Evolutionary conservation across 441 rosid species (phyloP).

Genomic region (Geranium incanum): DNA sequence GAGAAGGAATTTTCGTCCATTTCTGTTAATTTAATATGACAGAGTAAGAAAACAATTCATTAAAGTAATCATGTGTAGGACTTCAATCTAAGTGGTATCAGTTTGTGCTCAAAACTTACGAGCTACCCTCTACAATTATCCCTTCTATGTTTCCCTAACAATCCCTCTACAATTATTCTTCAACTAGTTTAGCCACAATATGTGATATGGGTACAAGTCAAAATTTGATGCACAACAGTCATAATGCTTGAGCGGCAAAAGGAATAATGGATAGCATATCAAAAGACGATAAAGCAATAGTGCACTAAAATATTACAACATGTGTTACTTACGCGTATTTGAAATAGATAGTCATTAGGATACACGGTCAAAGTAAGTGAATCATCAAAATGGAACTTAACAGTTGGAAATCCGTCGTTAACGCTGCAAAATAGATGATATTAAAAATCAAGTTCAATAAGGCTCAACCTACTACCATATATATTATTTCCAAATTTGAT

Average conservation of each 20-base stretch:
- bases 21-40: no score
- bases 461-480: not conserved
- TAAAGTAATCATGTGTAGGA: no score
- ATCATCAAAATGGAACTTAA: conserved; percentile 57
- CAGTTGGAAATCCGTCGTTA: conserved; percentile 63
- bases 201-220: not conserved
- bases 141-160: no score
- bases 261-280: not conserved
- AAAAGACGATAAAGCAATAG: not conserved
- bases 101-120: no score
- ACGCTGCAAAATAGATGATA: conserved; percentile 47
- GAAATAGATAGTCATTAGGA: conserved; percentile 74
- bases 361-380: conserved; percentile 50
- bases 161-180: not conserved
- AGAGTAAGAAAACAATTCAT: no score
- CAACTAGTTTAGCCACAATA: conserved; percentile 1
- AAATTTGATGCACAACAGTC: not conserved
- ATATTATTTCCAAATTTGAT: not conserved
- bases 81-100: no score
- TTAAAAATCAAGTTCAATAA: not conserved
- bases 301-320: not conserved
- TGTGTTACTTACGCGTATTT: conserved; percentile 43
- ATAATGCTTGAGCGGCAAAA: not conserved
- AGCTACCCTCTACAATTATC: no score
- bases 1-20: no score